Conservation (phyloP, 1,284 basidiomycete species). For the Stygiomarasmius scandens region DNA sequence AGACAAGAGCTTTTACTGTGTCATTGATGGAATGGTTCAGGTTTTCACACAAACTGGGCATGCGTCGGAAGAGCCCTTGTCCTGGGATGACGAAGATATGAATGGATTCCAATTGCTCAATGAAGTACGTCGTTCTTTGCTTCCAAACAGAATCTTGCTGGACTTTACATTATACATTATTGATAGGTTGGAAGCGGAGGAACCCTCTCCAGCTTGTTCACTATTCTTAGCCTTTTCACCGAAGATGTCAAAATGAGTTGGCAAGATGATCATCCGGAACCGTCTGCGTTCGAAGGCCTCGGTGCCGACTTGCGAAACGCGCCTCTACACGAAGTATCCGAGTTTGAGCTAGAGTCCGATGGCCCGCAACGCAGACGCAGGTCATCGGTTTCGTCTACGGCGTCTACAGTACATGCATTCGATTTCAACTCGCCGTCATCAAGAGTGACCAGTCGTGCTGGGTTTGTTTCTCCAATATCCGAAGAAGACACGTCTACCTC, state of each 20-base stretch:
- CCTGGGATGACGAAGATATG: constrained; percentile 83
- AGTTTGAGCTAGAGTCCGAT: constrained; percentile 50
- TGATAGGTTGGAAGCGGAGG: constrained; percentile 77
- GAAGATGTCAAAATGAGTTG: constrained; percentile 95
- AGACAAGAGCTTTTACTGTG: constrained; percentile 94
- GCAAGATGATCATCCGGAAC: constrained; percentile 60
- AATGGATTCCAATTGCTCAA: constrained; percentile 94
- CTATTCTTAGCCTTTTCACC: constrained; percentile 94
- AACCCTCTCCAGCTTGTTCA: constrained; percentile 94
- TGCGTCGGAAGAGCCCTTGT: constrained; percentile 48
- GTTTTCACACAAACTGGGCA: constrained; percentile 77
- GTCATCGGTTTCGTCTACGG: constrained; percentile 58
- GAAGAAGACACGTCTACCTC: constrained; percentile 25
- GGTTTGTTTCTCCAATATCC: constrained; percentile 32
- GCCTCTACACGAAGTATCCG: constrained; percentile 66
- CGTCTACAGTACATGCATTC: constrained; percentile 63
- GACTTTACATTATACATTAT: not conserved
- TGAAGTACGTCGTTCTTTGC: constrained; percentile 49
- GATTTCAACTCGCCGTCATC: constrained; percentile 33
- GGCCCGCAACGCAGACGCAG: constrained; percentile 41
- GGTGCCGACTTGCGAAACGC: constrained; percentile 23
- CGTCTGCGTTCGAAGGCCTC: constrained; percentile 14
- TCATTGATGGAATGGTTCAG: constrained; percentile 89
- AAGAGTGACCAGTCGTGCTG: constrained; percentile 21
- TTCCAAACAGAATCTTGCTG: not conserved